Base-by-base conservation (phyloP, 768 basidiomycete species). In the Termitomyces sp. region DNA sequence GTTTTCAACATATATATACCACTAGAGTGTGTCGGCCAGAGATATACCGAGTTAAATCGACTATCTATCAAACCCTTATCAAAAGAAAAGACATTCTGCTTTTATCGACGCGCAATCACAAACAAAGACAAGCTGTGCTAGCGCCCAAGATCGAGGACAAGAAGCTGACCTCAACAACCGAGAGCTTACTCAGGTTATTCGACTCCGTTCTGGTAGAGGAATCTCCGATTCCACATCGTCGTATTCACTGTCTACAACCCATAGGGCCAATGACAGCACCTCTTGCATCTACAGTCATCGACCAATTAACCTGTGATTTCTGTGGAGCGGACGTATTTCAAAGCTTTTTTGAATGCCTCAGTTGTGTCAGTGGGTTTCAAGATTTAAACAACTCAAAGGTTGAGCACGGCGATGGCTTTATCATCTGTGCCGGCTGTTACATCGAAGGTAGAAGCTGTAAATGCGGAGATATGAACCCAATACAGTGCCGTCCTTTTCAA, bases 281-380 rank as follows among this genome's bases (percentile, higher is more conserved):
- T 9, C 47, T 54, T 11, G 44, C 58, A 20, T 51, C 36, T 1
- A 49, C 67, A 24, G 57, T 65, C 5, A 63, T 70, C 2, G 60
- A 64, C 43, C 67, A 74, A 18, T 74, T 81, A 36, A 72, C 64
- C 8, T 93, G 92, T 65, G 90, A 93, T 66, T 92, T 90, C 66
- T 94, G 92, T 63, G 85, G 83, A 18, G 82, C 81, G 3, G 92
- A 94, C 64, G 81, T 94, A 58, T 93, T 92, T 62, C 85, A 90
- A 61, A 85, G 86, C 59, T 92, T 85, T 67, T 88, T 93, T 60
- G 85, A 88, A 66, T 93, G 91, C 65, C 65, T 67, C 1, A 58
- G 62, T 0, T 88, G 89, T 63, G 69, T 72, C 1, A 18, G 43
- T 44, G 28, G 13, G 10, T 32, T 44, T 22, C 30, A 52, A 28